Conservation (phyloP, 176 grass and related monocot species). For the Avena insularis region DNA sequence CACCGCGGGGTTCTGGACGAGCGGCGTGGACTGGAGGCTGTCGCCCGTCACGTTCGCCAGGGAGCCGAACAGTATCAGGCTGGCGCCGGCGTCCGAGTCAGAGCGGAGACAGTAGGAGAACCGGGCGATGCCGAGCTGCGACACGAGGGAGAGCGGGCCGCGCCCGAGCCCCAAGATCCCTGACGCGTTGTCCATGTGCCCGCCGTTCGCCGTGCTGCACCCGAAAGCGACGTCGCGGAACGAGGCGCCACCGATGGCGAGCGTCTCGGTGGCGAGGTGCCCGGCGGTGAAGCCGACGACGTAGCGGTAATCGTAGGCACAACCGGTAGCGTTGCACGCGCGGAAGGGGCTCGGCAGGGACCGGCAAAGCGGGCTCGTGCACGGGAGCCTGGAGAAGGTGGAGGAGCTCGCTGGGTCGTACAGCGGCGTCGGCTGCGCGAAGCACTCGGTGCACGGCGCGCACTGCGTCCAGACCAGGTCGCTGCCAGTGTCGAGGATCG, state of each 20-base stretch:
- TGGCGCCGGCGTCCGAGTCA: conserved; percentile 19
- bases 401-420: conserved; percentile 56
- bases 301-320: conserved; percentile 58
- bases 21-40: conserved; percentile 47
- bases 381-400: conserved; percentile 46
- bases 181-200: conserved; percentile 44
- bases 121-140: conserved; percentile 55
- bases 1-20: conserved; percentile 43
- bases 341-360: conserved; percentile 20
- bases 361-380: conserved; percentile 30
- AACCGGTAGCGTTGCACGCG: conserved; percentile 45
- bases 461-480: conserved; percentile 71
- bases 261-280: conserved; percentile 47
- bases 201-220: conserved; percentile 54
- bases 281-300: conserved; percentile 44
- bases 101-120: conserved; percentile 72
- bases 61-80: conserved; percentile 59
- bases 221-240: conserved; percentile 52
- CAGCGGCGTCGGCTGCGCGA: conserved; percentile 49
- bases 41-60: conserved; percentile 45
- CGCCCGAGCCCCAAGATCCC: conserved; percentile 58
- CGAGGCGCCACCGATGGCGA: conserved; percentile 26
- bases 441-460: conserved; percentile 49
- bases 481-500: conserved; percentile 60
- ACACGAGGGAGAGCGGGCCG: conserved; percentile 50